Percentiles rank a stretch among this genome's conserved stretches.
Evolutionary conservation across 1,284 basidiomycete genomes (phyloP).

Genomic region (Athelia sp.): DNA sequence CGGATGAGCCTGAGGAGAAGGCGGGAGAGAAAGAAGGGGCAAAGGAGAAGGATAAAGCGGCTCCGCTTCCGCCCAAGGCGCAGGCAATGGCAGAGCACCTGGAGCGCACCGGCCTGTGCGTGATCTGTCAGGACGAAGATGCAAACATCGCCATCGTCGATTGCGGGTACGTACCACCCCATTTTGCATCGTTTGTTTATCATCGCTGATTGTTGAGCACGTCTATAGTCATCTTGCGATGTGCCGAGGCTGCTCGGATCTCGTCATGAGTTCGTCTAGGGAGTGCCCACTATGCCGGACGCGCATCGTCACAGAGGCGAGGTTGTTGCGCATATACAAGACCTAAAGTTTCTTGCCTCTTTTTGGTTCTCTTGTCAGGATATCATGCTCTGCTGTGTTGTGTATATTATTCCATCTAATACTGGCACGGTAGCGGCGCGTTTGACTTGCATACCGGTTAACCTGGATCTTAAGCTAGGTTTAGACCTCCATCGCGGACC

Average conservation of each 20-base stretch:
- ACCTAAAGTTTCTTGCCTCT: constrained; percentile 40
- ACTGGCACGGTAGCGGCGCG: no score
- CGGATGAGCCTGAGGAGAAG: constrained; percentile 21
- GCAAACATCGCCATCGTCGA: constrained; percentile 90
- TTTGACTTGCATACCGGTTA: no score
- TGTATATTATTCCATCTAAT: no score
- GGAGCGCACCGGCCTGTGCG: constrained; percentile 75
- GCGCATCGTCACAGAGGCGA: constrained; percentile 75
- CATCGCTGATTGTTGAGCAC: not conserved
- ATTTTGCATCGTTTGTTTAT: constrained; percentile 2
- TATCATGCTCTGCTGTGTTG: no score
- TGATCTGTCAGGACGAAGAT: constrained; percentile 88
- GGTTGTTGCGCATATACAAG: constrained; percentile 79
- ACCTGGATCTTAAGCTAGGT: no score
- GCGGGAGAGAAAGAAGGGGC: constrained; percentile 11
- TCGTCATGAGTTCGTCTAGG: constrained; percentile 73
- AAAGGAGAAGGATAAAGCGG: constrained; percentile 1
- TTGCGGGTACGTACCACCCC: constrained; percentile 64
- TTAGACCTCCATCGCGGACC: no score
- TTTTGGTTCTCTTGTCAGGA: no score
- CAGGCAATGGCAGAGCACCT: constrained; percentile 32
- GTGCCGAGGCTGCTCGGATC: constrained; percentile 80
- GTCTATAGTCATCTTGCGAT: constrained; percentile 68
- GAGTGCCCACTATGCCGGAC: constrained; percentile 87
- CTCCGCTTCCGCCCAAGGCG: constrained; percentile 10